phyloP scores from a whole-genome alignment of 1,284 basidiomycete species.

The Pseudomicrostroma phylloplanum region DNA sequence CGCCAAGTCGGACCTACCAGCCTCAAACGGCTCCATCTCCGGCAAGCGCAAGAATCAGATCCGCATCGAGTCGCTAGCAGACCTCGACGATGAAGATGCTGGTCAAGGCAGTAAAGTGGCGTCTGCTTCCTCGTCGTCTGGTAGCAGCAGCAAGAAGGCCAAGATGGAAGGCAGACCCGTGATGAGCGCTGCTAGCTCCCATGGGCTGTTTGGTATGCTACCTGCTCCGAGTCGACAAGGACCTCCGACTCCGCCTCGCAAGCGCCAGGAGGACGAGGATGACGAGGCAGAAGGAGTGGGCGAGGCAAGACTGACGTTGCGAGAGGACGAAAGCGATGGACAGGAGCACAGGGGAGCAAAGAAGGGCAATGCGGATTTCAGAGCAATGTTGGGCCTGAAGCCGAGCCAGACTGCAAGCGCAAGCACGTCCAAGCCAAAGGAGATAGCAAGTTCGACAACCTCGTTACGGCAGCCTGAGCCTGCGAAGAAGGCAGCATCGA shows the following conservation, averaged over 20 bases:
- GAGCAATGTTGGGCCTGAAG: conserved; percentile 48
- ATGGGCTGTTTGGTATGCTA: conserved; percentile 36
- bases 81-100: conserved; percentile 6
- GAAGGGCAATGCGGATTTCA: conserved; percentile 45
- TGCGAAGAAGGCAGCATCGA: neutral
- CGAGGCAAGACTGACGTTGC: neutral
- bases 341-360: conserved; percentile 12
- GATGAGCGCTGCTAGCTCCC: neutral
- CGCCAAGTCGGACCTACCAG: too few species aligned
- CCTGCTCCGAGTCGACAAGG: conserved; percentile 24
- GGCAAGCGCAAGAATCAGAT: conserved; percentile 10
- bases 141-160: too few species aligned
- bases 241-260: conserved; percentile 1
- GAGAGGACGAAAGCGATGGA: neutral
- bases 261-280: neutral
- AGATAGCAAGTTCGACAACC: neutral
- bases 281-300: neutral
- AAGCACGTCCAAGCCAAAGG: neutral
- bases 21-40: too few species aligned
- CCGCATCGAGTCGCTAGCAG: conserved; percentile 8
- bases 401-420: conserved; percentile 9
- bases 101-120: neutral
- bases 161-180: too few species aligned
- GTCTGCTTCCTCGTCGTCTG: neutral
- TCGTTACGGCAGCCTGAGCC: neutral